Percentiles rank a stretch among this genome's conserved stretches.
These are phyloP conservation scores for Blastobotrys raffinosifermentans DNA, from an alignment of 1,139 yeast species.

Conservation along the genomic window DNA sequence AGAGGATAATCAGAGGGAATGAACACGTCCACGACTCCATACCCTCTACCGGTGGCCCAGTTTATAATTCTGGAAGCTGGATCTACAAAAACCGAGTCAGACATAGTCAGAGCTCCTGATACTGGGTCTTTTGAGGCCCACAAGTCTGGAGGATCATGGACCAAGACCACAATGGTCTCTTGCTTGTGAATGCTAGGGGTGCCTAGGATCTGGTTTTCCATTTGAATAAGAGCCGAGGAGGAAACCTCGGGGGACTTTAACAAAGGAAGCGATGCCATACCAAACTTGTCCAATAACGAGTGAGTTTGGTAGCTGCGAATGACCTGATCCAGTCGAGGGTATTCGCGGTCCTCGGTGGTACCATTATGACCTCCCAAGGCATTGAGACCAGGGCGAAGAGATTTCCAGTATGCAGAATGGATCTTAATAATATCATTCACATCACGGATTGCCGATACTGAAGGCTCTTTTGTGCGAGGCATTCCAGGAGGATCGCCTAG, in stretches of 20 bases:
- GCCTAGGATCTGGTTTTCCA: constrained; percentile 68
- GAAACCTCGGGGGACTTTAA: constrained; percentile 37
- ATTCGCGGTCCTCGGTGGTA: neutral
- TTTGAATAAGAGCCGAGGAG: constrained; percentile 32
- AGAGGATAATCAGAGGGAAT: constrained; percentile 44
- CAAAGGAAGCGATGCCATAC: constrained; percentile 67
- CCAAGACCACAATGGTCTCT: constrained; percentile 57
- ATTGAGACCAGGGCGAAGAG: constrained; percentile 65
- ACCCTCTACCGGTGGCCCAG: constrained; percentile 53
- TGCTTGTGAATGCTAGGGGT: constrained; percentile 66
- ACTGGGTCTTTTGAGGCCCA: constrained; percentile 86
- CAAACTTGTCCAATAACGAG: constrained; percentile 47
- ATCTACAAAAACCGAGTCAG: constrained; percentile 63
- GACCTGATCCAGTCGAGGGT: constrained; percentile 41
- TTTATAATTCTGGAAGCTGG: constrained; percentile 49
- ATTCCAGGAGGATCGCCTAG: constrained; percentile 94
- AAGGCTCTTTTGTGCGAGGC: constrained; percentile 62
- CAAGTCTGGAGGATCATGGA: constrained; percentile 90
- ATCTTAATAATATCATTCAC: constrained; percentile 73
- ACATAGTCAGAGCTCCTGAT: constrained; percentile 70
- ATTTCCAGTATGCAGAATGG: constrained; percentile 86
- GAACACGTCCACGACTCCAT: constrained; percentile 79
- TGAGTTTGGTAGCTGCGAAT: constrained; percentile 65
- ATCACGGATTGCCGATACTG: constrained; percentile 62
- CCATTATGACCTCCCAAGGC: constrained; percentile 24